Evolutionary conservation across 2,329 filamentous ascomycete species (phyloP).

Genomic region (Colletotrichum zoysiae): DNA sequence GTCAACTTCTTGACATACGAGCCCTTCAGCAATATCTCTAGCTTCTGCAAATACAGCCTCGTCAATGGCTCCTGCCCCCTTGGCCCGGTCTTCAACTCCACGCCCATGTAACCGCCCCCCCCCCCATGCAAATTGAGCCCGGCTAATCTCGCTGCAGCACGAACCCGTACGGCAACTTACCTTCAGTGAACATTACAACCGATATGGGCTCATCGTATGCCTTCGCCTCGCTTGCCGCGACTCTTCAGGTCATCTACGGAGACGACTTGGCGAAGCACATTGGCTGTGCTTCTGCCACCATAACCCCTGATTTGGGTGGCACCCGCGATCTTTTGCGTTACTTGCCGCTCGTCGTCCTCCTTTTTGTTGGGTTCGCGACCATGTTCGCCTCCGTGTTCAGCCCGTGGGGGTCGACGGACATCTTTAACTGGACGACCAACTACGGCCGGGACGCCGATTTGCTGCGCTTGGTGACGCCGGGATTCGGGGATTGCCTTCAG

Average conservation of each 20-base stretch:
- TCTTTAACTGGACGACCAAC: slow-evolving; percentile 98
- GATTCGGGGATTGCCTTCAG: slow-evolving; percentile 95
- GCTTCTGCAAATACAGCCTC: slow-evolving; percentile 76
- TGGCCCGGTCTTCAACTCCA: slow-evolving; percentile 74
- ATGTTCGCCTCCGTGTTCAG: slow-evolving; percentile 88
- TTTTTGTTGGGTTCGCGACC: slow-evolving; percentile 85
- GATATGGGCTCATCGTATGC: slow-evolving; percentile 86
- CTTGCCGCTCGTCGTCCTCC: slow-evolving; percentile 81
- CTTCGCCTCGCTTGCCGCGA: slow-evolving; percentile 84
- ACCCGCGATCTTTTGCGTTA: slow-evolving; percentile 79
- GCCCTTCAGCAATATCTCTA: slow-evolving; percentile 66
- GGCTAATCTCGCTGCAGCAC: slow-evolving; percentile 17
- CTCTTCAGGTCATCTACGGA: slow-evolving; percentile 81
- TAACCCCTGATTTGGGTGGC: slow-evolving; percentile 85
- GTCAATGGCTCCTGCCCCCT: slow-evolving; percentile 79
- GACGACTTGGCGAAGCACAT: slow-evolving; percentile 73
- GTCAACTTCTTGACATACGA: slow-evolving; percentile 84
- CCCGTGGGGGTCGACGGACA: slow-evolving; percentile 91
- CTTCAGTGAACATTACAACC: slow-evolving; percentile 79
- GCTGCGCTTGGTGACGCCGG: slow-evolving; percentile 91
- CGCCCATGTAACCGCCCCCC: slow-evolving; percentile 50
- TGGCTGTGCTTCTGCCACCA: slow-evolving; percentile 83
- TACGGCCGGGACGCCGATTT: slow-evolving; percentile 95
- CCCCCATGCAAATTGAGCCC: background rate
- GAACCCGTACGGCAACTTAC: slow-evolving; percentile 62